A percentile compares a stretch with the other conserved stretches of the same genome.
Evolutionary conservation across 2,329 filamentous ascomycete genomes (phyloP).

Genomic region (Epicoccum sorghinum): DNA sequence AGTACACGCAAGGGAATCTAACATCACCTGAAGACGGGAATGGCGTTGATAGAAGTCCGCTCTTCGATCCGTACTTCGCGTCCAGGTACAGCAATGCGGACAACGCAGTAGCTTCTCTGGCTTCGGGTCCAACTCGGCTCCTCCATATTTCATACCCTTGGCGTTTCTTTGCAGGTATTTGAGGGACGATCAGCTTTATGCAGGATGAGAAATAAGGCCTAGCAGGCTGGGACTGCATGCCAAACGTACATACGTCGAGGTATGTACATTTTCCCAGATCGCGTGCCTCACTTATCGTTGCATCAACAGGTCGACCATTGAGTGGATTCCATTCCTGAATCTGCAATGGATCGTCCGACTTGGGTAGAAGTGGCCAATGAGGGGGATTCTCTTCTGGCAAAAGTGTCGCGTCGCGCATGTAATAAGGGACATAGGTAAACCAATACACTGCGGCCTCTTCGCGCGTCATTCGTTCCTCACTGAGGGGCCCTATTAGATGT

Average conservation of each 20-base stretch:
- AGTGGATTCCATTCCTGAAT: constrained; percentile 37
- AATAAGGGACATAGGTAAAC: constrained; percentile 6
- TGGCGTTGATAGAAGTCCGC: constrained; percentile 31
- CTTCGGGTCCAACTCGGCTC: neutral
- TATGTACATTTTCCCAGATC: constrained; percentile 27
- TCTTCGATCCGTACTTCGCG: constrained; percentile 19
- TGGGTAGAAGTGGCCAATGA: constrained; percentile 27
- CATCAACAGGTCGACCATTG: constrained; percentile 6
- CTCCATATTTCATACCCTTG: neutral
- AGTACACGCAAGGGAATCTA: constrained; percentile 43
- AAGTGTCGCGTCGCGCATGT: constrained; percentile 1
- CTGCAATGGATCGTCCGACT: constrained; percentile 17
- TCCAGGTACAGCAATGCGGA: constrained; percentile 44
- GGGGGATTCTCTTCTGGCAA: neutral
- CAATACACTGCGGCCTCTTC: constrained; percentile 42
- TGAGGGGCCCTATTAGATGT: constrained; percentile 36
- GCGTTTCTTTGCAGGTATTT: constrained; percentile 8
- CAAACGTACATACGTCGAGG: constrained; percentile 28
- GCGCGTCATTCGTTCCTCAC: constrained; percentile 30
- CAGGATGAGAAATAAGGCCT: neutral
- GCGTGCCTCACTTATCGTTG: constrained; percentile 10
- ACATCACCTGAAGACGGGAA: constrained; percentile 29
- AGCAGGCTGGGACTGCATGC: neutral
- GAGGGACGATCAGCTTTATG: neutral
- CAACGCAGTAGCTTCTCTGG: constrained; percentile 35